Base-by-base conservation (phyloP, 768 basidiomycete species). In the Leccinum longicurvipes region DNA sequence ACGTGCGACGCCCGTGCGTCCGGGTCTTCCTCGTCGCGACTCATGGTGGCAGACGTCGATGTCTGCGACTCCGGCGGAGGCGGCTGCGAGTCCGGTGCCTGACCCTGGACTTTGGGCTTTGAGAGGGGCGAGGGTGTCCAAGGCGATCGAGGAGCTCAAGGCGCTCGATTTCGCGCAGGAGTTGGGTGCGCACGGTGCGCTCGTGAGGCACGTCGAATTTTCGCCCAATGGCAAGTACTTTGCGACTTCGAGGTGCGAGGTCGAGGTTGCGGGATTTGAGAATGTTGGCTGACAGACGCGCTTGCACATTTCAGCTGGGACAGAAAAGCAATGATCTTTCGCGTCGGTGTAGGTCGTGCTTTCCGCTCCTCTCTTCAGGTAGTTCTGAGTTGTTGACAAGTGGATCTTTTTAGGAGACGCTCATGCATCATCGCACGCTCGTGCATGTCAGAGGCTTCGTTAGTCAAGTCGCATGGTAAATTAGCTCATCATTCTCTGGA, bases 181-280 rank as follows among this genome's bases (percentile, higher is more conserved):
- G 45, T 55, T 79, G 7, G 65, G 62, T 21, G 72, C 74, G 3
- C 81, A 82, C 50, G 65, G 67, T 23, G 82, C 81, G 10, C 74
- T 82, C 25, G 81, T 82, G 32, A 64, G 81, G n/a, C 79, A 82
- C 50, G 56, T 83, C 31, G 77, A 82, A 58, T 82, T 82, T 67
- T 82, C 82, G 17, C 81, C 80, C 5, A 76, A 79, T 51, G 81
- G 81, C n/a, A 75, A 73, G 60, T 80, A 75, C 54, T 61, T 82
- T 51, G 81, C 81, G 15, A 82, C 82, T 4, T 76, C 82, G n/a
- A 81, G 80, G 73, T 80, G 51, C 9, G 70, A 31, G 14, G 12
- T 6, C 41, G 17, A 6, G 2, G 21, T 42, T 10, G 21, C 23
- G n/a, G 15, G 19, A 15, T 27, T 31, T 31, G 27, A 19, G 15